These are phyloP conservation scores for Fusarium devonianum DNA, from an alignment of 2,329 filamentous ascomycete genomes.

Conservation along the genomic window DNA sequence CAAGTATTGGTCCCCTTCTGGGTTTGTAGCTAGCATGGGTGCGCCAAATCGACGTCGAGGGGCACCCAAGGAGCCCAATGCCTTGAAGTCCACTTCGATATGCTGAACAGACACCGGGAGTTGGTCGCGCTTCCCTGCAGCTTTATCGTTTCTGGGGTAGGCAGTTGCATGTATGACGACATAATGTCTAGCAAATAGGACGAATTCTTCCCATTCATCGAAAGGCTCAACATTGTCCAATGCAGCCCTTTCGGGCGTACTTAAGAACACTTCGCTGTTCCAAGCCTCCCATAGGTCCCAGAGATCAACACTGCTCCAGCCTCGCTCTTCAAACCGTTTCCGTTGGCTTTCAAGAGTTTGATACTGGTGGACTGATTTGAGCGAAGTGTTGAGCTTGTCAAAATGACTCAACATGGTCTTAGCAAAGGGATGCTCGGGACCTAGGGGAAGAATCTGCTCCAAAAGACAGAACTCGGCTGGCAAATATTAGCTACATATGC, in stretches of 20 bases:
- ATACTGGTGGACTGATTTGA: conserved; percentile 77
- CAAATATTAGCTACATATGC: conserved; percentile 32
- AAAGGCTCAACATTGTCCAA: conserved; percentile 82
- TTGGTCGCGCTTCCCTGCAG: background rate
- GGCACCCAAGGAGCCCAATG: conserved; percentile 17
- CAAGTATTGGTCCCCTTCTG: conserved; percentile 53
- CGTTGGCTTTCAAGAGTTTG: conserved; percentile 71
- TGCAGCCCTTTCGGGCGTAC: conserved; percentile 61
- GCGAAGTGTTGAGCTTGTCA: conserved; percentile 77
- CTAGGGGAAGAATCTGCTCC: conserved; percentile 85
- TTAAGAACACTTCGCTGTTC: conserved; percentile 73
- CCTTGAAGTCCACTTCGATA: conserved; percentile 16
- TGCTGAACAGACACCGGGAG: background rate
- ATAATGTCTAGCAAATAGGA: conserved; percentile 84
- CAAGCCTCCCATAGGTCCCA: conserved; percentile 84
- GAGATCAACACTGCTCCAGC: conserved; percentile 70
- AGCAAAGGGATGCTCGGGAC: conserved; percentile 81
- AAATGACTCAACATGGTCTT: conserved; percentile 86
- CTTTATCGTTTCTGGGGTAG: conserved; percentile 1
- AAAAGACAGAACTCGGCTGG: conserved; percentile 79
- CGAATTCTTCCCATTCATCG: conserved; percentile 96
- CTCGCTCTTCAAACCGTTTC: conserved; percentile 70
- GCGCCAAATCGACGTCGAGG: conserved; percentile 67
- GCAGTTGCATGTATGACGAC: conserved; percentile 72
- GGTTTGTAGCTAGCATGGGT: conserved; percentile 51